Conservation (phyloP, 1,284 basidiomycete species). For the Papiliotrema fonsecae region DNA sequence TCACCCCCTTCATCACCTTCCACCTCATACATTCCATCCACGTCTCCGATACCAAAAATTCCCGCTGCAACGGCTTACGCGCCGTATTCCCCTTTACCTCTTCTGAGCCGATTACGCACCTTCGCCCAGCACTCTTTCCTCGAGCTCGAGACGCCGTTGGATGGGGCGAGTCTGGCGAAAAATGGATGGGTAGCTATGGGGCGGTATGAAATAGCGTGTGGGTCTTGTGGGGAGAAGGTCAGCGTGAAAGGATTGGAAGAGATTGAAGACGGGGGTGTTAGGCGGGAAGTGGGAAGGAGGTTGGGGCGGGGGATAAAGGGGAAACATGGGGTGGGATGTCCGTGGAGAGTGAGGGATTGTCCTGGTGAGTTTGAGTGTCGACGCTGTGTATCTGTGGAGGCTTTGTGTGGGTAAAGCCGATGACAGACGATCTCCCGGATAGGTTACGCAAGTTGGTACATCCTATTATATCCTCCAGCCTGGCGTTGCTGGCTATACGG, state of each 20-base stretch:
- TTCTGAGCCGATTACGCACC: conserved; percentile 32
- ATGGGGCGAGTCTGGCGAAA: conserved; percentile 15
- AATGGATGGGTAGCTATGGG: conserved; percentile 28
- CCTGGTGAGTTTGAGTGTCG: conserved; percentile 15
- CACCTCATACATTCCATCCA: conserved; percentile 18
- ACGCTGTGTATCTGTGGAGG: not conserved
- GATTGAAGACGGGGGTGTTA: conserved; percentile 18
- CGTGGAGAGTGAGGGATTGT: conserved; percentile 21
- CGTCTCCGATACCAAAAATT: conserved; percentile 17
- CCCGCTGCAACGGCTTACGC: conserved; percentile 17
- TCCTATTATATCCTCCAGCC: conserved; percentile 20
- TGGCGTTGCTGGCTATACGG: conserved; percentile 18
- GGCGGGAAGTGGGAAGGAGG: conserved; percentile 24
- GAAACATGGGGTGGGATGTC: conserved; percentile 24
- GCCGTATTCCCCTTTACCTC: conserved; percentile 33
- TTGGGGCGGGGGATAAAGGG: conserved; percentile 12
- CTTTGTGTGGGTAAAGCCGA: not conserved
- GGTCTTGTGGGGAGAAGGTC: conserved; percentile 11
- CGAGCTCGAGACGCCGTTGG: conserved; percentile 10
- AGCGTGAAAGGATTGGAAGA: conserved; percentile 14
- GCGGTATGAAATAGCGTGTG: conserved; percentile 21
- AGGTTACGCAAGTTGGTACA: conserved; percentile 22
- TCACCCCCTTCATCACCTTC: not conserved
- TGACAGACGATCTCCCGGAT: conserved; percentile 16
- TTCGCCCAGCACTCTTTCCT: conserved; percentile 10